phyloP scores from a whole-genome alignment of 1,284 basidiomycete species.

The Agroathelia rolfsii region DNA sequence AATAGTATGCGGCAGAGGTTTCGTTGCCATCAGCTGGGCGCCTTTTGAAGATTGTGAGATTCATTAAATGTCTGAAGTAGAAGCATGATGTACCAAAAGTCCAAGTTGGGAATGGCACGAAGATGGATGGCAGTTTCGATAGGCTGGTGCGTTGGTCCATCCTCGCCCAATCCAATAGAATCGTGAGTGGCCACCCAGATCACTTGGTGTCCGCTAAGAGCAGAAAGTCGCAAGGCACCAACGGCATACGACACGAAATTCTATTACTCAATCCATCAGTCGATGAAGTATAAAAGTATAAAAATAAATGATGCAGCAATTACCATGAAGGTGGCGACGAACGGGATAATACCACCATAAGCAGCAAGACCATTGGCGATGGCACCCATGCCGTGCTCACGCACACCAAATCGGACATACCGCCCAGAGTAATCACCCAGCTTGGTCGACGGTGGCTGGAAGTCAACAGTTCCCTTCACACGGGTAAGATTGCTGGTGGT shows the following conservation, averaged over 20 bases:
- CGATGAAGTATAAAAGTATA: conserved; percentile 1
- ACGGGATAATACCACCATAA: conserved; percentile 80
- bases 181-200: conserved; percentile 93
- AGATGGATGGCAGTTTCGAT: conserved; percentile 83
- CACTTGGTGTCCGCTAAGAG: conserved; percentile 83
- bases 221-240: conserved; percentile 86
- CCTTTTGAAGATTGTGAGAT: no score
- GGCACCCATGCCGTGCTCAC: conserved; percentile 95
- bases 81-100: no score
- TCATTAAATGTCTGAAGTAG: no score
- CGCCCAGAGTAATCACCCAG: conserved; percentile 81
- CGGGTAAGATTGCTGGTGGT: conserved; percentile 90
- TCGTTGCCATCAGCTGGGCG: conserved; percentile 92
- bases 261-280: conserved; percentile 24
- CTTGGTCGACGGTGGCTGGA: conserved; percentile 83
- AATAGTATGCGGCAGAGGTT: conserved; percentile 83
- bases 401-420: conserved; percentile 94
- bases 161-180: conserved; percentile 88
- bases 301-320: conserved; percentile 12
- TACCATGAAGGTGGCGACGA: conserved; percentile 82
- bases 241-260: conserved; percentile 94
- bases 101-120: conserved; percentile 84
- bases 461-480: conserved; percentile 76
- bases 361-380: conserved; percentile 86
- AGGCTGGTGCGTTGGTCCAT: conserved; percentile 95